Evolutionary conservation across 2,329 filamentous ascomycete species (phyloP), one percentile per base, ranked within the genome.

Genomic region (Volutella citrinella): DNA sequence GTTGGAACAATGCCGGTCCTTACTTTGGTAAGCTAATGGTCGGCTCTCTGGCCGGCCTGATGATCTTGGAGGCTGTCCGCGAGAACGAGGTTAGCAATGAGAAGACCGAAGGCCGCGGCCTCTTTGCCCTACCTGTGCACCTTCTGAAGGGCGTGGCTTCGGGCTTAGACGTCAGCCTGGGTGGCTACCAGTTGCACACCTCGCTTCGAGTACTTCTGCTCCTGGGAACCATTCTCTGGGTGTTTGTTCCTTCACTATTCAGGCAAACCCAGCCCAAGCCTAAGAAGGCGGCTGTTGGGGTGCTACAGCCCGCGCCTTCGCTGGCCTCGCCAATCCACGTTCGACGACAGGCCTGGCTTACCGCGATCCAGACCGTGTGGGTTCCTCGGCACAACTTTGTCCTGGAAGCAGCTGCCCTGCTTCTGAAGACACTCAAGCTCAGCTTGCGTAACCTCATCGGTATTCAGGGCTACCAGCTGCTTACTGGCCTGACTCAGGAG

Each of bases 281-380:
- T 5, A 75, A 74, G 34, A 70, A 69, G 43, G 53, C 61, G 36
- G 64, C 80, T 34, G 61, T 61, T 35, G 40, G 60, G 12, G 59
- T 65, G 2, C 59, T 73, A 6, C 59, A 66, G 45, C 68, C 74
- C 13, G 82, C 79, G 6, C 84, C 85, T 3, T 88, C 86, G 4
- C 69, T 88, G 37, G 80, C 86, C 4, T 90, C 88, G 0, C 84
- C 90, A 1, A 88, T 94, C 36, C 80, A 93, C 48, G 84, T 95
- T 27, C 83, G 89, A 31, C 81, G 84, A 40, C 86, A 89, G 58
- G 90, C 90, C 19, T 96, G 91, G 90, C 80, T 94, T 37, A 96
- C 90, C 4, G 87, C 90, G 7, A 83, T 95, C 39, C 90, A 95
- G 63, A 91, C 85, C 5, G 87, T 95, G 16, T 94, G 89, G 78